Percentiles rank a stretch among this genome's conserved stretches.
These are phyloP conservation scores for Madurella mycetomatis DNA, from an alignment of 2,329 filamentous ascomycete genomes.

Conservation along the genomic window DNA sequence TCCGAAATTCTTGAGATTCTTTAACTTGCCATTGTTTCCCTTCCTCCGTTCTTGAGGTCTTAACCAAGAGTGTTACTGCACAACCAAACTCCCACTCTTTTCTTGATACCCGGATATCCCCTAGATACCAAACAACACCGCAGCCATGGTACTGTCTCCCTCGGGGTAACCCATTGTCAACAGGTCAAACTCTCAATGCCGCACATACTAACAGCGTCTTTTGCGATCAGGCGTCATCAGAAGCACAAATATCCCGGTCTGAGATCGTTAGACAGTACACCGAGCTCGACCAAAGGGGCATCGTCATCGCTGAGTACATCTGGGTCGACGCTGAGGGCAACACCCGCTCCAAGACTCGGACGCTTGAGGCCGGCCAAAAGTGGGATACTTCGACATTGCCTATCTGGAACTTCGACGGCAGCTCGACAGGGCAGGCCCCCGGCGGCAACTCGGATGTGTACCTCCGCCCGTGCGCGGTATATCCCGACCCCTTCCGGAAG, in stretches of 20 bases:
- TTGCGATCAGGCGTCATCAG: slow-evolving; percentile 9
- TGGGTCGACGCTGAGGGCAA: slow-evolving; percentile 86
- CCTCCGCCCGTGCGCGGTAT: slow-evolving; percentile 76
- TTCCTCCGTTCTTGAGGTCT: slow-evolving; percentile 15
- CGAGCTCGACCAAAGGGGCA: background rate
- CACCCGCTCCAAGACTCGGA: slow-evolving; percentile 41
- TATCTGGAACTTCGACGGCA: slow-evolving; percentile 52
- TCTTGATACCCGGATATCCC: background rate
- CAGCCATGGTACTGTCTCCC: slow-evolving; percentile 8
- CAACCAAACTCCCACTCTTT: background rate
- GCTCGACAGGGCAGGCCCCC: slow-evolving; percentile 85
- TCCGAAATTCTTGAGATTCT: no score
- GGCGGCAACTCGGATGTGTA: slow-evolving; percentile 98
- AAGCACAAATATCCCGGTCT: slow-evolving; percentile 1
- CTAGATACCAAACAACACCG: slow-evolving; percentile 7
- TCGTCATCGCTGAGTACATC: slow-evolving; percentile 56
- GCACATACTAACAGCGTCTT: slow-evolving; percentile 4
- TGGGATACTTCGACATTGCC: slow-evolving; percentile 25
- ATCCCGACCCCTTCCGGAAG: slow-evolving; percentile 69
- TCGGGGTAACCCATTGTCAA: background rate
- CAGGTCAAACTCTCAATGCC: background rate
- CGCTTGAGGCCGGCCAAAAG: slow-evolving; percentile 14
- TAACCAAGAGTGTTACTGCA: background rate
- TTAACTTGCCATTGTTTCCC: background rate
- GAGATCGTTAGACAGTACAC: slow-evolving; percentile 8